Evolutionary conservation across 139 green algal species (phyloP), one percentile per base, ranked within the genome.

Genomic region (Chlamydomonas urium): DNA sequence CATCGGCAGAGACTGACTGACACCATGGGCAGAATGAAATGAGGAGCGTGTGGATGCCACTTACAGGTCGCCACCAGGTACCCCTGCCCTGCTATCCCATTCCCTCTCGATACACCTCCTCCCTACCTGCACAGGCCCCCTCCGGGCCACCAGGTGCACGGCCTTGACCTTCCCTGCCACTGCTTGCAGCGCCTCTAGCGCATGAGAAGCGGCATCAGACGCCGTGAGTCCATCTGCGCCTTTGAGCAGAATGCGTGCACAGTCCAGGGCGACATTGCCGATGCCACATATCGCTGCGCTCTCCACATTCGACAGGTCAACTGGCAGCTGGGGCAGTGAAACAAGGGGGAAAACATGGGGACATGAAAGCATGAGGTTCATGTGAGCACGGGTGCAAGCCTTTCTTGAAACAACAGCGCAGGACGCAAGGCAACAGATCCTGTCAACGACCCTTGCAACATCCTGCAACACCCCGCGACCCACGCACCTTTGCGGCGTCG

Each of bases 251-350:
- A 98, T 68, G 0, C 94, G 85, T 24, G 94, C 93, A 59, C 90
- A 95, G 81, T 98, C 94, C 66, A 98, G 69, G 1, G 94, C 93
- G 6, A 98, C 94, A 71, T 98, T 98, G 57, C 94, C 74, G 56
- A 80, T 68, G 42, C 78, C 78, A 35, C 74, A 71, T 5, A 84
- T 82, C 10, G 81, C 86, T 36, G 93, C 88, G 6, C 61, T 75
- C 5, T 47, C 35, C n/a, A 87, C 83, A 34, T 69, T 71, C 26
- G 61, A 71, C 38, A 97, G 79, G 78, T 94, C 80, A 0, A 96
- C n/a, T 0, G 81, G 79, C 67, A 95, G 73, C 23, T 81, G 29
- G 0, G 36, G n/a, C n/a, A n/a, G n/a, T n/a, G n/a, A n/a, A n/a
- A n/a, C n/a, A n/a, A n/a, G n/a, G n/a, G n/a, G n/a, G n/a, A n/a